Evolutionary conservation across 768 basidiomycete species (phyloP).

Genomic region (Russula earlei): DNA sequence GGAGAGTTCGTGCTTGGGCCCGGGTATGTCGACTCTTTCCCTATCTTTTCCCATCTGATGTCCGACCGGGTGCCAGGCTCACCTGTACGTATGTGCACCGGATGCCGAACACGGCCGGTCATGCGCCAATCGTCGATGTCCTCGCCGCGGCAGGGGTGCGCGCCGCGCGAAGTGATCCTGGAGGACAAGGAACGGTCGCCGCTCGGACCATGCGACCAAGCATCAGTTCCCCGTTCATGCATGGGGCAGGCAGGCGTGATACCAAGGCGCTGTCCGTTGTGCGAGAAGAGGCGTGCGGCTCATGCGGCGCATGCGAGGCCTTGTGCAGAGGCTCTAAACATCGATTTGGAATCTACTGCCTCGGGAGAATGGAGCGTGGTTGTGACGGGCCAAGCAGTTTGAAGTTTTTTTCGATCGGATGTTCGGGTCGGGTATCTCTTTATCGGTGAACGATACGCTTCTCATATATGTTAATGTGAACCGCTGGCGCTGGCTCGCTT

Average conservation of each 20-base stretch:
- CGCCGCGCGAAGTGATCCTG: not conserved
- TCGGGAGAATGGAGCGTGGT: conserved; percentile 20
- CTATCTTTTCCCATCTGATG: not conserved
- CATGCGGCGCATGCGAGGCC: not conserved
- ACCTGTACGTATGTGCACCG: conserved; percentile 71
- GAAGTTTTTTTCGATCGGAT: not conserved
- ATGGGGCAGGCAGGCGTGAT: conserved; percentile 2
- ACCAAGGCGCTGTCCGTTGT: conserved; percentile 18
- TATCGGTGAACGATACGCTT: too few species aligned
- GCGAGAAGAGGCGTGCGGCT: conserved; percentile 15
- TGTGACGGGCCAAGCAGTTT: conserved; percentile 3
- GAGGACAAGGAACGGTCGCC: not conserved
- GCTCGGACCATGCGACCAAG: not conserved
- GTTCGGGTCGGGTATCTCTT: too few species aligned
- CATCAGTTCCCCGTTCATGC: conserved; percentile 5
- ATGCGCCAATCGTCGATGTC: conserved; percentile 63
- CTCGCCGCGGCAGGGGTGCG: conserved; percentile 50
- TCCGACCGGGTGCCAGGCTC: conserved; percentile 32
- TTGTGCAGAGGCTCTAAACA: conserved; percentile 8
- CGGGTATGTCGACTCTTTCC: conserved; percentile 32
- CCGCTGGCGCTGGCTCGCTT: not conserved
- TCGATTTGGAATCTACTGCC: conserved; percentile 13
- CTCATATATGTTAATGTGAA: too few species aligned
- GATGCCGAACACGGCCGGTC: conserved; percentile 69
- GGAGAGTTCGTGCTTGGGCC: conserved; percentile 80